A percentile compares a stretch with the other conserved stretches of the same genome.
Evolutionary conservation across 768 basidiomycete species (phyloP).

Genomic region (Naematelia encephala): DNA sequence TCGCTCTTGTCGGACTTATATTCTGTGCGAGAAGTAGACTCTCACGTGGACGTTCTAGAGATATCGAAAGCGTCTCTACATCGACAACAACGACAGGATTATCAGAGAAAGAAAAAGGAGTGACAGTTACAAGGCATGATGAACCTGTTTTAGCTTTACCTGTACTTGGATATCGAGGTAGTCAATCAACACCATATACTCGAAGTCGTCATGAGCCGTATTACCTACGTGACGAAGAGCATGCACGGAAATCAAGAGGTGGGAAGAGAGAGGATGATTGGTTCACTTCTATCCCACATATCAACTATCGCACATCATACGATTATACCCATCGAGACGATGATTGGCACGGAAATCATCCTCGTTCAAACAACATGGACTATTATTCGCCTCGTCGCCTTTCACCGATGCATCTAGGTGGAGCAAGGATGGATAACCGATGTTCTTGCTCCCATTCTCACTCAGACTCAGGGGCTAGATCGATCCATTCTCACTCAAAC

Average conservation of each 20-base stretch:
- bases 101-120: neutral
- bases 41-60: neutral
- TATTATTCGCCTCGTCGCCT: neutral
- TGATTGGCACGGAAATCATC: too few relatives aligned
- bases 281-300: neutral
- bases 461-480: too few relatives aligned
- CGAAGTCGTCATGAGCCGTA: too few relatives aligned
- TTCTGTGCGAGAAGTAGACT: slow-evolving; percentile 16
- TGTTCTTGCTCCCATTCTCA: neutral
- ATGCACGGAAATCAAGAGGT: too few relatives aligned
- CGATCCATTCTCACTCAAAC: too few relatives aligned
- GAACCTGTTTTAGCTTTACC: neutral
- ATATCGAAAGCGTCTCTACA: neutral
- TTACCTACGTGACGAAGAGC: too few relatives aligned
- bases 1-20: slow-evolving; percentile 15
- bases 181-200: neutral
- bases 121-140: neutral
- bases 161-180: neutral
- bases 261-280: neutral
- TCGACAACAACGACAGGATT: too few relatives aligned
- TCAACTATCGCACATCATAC: neutral
- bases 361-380: too few relatives aligned
- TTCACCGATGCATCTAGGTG: neutral
- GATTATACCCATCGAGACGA: neutral
- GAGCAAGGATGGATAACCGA: neutral